A percentile compares a stretch with the other conserved stretches of the same genome.
phyloP scores from a whole-genome alignment of 2,329 filamentous ascomycete species.

The Nigrospora oryzae region DNA sequence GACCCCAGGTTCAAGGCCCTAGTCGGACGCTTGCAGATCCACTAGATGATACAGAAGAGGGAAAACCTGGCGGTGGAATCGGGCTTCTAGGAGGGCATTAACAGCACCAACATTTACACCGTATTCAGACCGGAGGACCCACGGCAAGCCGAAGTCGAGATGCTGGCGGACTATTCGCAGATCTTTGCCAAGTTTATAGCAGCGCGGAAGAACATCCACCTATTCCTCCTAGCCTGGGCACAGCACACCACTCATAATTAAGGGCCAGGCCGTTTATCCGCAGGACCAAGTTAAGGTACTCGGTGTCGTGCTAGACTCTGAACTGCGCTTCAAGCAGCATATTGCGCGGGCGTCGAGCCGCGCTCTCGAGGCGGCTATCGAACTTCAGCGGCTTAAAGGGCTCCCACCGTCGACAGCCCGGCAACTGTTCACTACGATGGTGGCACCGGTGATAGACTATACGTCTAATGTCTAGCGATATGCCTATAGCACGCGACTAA shows the following conservation, averaged over 20 bases:
- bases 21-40: no score
- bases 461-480: conserved; percentile 8
- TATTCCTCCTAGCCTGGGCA: no score
- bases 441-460: conserved; percentile 10
- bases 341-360: conserved; percentile 3
- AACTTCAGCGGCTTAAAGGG: conserved; percentile 9
- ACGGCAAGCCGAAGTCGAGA: no score
- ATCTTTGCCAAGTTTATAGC: no score
- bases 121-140: no score
- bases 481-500: not conserved
- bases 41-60: no score
- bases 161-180: no score
- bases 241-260: conserved; percentile 4
- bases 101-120: no score
- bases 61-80: no score
- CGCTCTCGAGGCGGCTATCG: conserved; percentile 7
- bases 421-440: conserved; percentile 9
- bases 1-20: no score
- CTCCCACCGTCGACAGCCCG: conserved; percentile 7
- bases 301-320: conserved; percentile 4
- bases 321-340: conserved; percentile 6
- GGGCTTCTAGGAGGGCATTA: no score
- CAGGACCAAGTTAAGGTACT: conserved; percentile 4
- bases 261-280: conserved; percentile 1
- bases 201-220: no score